Percentiles rank a stretch among this genome's conserved stretches.
These are phyloP conservation scores for Daldinia sp. DNA, from an alignment of 2,329 filamentous ascomycete genomes.

Conservation along the genomic window DNA sequence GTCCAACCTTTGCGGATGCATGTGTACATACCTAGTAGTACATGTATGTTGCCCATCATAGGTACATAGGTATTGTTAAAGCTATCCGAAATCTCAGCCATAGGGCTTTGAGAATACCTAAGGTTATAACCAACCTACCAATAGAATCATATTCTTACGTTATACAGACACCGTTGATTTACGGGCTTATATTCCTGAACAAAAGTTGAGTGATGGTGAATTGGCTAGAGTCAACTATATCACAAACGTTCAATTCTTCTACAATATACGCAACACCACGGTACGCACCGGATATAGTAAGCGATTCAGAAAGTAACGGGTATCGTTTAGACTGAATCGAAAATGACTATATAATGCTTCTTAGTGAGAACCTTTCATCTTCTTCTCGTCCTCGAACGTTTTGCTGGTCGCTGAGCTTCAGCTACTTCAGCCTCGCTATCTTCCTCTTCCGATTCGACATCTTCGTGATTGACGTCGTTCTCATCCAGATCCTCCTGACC, in stretches of 20 bases:
- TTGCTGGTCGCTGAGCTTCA: conserved; percentile 60
- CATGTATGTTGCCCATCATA: background rate
- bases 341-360: conserved; percentile 42
- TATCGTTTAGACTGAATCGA: conserved; percentile 45
- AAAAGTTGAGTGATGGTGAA: background rate
- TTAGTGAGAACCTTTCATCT: conserved; percentile 48
- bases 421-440: conserved; percentile 62
- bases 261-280: background rate
- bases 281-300: background rate
- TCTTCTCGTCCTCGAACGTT: conserved; percentile 55
- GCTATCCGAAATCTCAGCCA: background rate
- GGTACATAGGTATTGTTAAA: background rate
- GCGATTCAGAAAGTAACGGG: conserved; percentile 34
- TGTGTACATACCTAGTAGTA: too few relatives aligned
- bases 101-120: background rate
- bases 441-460: conserved; percentile 69
- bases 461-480: conserved; percentile 70
- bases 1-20: background rate
- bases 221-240: background rate
- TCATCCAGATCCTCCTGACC: conserved; percentile 66
- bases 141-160: background rate
- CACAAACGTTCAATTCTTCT: background rate
- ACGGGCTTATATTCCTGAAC: background rate
- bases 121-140: background rate
- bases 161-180: background rate